Evolutionary conservation across 1,284 basidiomycete species (phyloP).

Genomic region (Pascua sp.): DNA sequence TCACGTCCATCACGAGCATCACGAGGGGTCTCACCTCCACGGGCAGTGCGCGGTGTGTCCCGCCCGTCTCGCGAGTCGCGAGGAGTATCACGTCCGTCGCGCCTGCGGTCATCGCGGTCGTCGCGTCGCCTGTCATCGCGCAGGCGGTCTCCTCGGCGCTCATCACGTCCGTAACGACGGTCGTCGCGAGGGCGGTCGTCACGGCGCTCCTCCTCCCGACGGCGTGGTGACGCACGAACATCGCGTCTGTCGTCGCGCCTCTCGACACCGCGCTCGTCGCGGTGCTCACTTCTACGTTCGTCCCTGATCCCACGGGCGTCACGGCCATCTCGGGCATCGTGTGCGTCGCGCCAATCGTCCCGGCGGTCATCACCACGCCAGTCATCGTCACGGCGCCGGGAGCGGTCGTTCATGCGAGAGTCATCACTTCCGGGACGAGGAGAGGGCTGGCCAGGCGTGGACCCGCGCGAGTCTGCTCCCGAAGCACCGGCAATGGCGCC

Average conservation of each 20-base stretch:
- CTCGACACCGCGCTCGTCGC: constrained; percentile 1
- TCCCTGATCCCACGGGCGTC: not conserved
- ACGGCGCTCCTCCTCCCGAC: not conserved
- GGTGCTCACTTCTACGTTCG: not conserved
- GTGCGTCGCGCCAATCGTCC: constrained; percentile 4
- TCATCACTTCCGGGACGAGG: constrained; percentile 24
- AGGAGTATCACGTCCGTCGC: constrained; percentile 2
- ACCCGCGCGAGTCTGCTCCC: constrained; percentile 3
- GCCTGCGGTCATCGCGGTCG: not conserved
- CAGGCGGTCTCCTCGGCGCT: not conserved
- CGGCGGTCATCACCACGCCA: constrained; percentile 9
- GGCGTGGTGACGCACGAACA: constrained; percentile 2
- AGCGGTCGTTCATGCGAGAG: constrained; percentile 31
- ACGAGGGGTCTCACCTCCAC: not conserved
- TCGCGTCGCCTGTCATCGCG: constrained; percentile 3
- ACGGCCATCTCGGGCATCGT: constrained; percentile 1
- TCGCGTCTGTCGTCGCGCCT: not conserved
- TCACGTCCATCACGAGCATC: constrained; percentile 2
- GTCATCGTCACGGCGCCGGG: constrained; percentile 21
- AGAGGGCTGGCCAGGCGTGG: constrained; percentile 4
- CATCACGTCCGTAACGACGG: not conserved
- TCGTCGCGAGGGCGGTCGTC: constrained; percentile 8
- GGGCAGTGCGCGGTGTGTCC: not conserved
- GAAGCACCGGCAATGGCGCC: constrained; percentile 16
- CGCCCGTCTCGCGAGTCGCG: not conserved